Percentiles rank a stretch among this genome's conserved stretches.
Evolutionary conservation across 75 land plant genomes (phyloP).

Genomic region (Sequoiadendron giganteum): DNA sequence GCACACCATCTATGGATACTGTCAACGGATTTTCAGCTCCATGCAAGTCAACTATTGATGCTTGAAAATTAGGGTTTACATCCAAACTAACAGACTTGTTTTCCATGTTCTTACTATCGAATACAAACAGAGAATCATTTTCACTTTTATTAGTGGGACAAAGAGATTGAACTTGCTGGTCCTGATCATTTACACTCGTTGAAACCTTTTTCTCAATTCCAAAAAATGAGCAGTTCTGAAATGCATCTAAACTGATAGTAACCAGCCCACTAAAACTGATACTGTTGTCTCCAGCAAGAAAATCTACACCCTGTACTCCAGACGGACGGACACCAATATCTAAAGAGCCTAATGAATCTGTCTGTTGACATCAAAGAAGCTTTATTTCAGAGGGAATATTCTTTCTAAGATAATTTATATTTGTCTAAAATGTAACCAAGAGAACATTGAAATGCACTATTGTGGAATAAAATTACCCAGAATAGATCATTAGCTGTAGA

Average conservation of each 20-base stretch:
- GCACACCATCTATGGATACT: background rate
- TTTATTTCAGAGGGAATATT: background rate
- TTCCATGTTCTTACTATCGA: conserved; percentile 8
- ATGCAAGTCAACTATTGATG: background rate
- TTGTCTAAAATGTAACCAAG: background rate
- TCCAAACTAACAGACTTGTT: background rate
- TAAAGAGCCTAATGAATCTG: conserved; percentile 66
- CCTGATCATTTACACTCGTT: conserved; percentile 8
- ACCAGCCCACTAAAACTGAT: conserved; percentile 48
- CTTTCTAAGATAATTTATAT: background rate
- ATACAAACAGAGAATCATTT: conserved; percentile 10
- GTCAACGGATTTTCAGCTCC: conserved; percentile 2
- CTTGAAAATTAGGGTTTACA: background rate
- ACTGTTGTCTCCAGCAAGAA: conserved; percentile 39
- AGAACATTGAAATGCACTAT: background rate
- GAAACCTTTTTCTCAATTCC: conserved; percentile 45
- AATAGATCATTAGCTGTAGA: conserved; percentile 17
- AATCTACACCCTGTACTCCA: conserved; percentile 33
- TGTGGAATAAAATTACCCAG: conserved; percentile 20
- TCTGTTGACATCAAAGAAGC: conserved; percentile 26
- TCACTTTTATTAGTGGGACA: background rate
- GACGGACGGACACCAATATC: conserved; percentile 51
- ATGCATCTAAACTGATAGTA: conserved; percentile 64
- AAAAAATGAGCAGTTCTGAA: conserved; percentile 52
- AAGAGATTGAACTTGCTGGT: background rate